Conservation (phyloP, 768 basidiomycete species). For the Boletus tomentosulus region DNA sequence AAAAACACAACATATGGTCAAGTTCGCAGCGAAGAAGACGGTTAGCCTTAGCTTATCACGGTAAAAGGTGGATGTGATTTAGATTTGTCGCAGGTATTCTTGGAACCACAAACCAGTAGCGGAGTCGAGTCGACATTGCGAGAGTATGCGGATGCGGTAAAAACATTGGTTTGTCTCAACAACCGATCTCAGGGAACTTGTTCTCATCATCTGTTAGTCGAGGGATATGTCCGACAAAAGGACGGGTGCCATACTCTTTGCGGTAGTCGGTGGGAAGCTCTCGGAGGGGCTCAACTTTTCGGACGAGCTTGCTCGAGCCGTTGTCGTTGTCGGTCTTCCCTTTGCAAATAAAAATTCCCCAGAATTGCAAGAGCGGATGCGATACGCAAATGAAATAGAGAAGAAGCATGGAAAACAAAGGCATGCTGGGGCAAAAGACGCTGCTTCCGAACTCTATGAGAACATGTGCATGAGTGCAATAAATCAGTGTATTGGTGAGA, state of each 20-base stretch:
- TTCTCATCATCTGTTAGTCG: constrained; percentile 18
- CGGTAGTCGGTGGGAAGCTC: constrained; percentile 96
- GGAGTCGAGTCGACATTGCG: constrained; percentile 73
- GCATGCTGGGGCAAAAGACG: constrained; percentile 48
- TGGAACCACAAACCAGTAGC: constrained; percentile 71
- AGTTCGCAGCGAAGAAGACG: constrained; percentile 69
- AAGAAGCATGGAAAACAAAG: constrained; percentile 36
- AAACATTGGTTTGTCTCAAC: constrained; percentile 15
- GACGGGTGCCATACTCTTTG: constrained; percentile 79
- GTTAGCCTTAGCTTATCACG: constrained; percentile 34
- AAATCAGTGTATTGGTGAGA: constrained; percentile 92
- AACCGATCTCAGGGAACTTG: not conserved
- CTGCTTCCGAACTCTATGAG: constrained; percentile 81
- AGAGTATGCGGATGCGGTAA: constrained; percentile 60
- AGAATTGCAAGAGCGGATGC: constrained; percentile 88
- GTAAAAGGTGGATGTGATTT: not conserved
- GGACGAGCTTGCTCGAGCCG: constrained; percentile 79
- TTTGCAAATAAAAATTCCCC: constrained; percentile 90
- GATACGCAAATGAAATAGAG: constrained; percentile 70
- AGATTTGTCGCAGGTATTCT: constrained; percentile 62
- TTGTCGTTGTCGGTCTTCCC: constrained; percentile 85
- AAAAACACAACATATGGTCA: constrained; percentile 54
- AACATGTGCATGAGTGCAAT: constrained; percentile 92
- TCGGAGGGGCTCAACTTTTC: constrained; percentile 85
- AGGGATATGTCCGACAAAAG: constrained; percentile 24